Conservation (phyloP, 169 alveolate species). For the Plasmodium ovale region DNA sequence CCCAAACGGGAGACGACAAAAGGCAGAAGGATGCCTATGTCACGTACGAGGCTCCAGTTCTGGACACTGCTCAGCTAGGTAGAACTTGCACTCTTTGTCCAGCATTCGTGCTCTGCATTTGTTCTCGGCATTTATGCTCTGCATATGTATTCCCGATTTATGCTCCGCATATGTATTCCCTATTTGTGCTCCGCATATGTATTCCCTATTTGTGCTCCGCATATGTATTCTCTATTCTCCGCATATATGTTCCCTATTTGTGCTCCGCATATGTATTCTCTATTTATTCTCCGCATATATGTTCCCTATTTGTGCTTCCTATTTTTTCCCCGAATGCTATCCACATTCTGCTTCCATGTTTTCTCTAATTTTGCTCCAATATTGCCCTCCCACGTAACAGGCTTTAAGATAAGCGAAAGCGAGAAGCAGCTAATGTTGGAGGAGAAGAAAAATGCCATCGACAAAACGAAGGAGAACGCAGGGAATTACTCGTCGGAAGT, state of each 20-base stretch:
- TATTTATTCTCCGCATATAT: too few species aligned
- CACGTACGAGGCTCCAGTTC: constrained; percentile 77
- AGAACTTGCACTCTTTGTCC: background rate
- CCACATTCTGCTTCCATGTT: constrained; percentile 11
- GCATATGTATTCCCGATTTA: too few species aligned
- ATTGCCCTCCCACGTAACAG: constrained; percentile 81
- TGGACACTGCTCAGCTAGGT: constrained; percentile 82
- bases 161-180: too few species aligned
- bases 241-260: too few species aligned
- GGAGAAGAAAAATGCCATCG: constrained; percentile 47
- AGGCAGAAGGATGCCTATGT: constrained; percentile 71
- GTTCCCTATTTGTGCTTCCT: too few species aligned
- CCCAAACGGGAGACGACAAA: constrained; percentile 13
- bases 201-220: too few species aligned
- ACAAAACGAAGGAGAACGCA: constrained; percentile 23
- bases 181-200: too few species aligned
- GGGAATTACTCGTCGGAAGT: constrained; percentile 77
- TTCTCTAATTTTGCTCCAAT: constrained; percentile 59
- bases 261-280: too few species aligned
- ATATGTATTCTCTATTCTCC: too few species aligned
- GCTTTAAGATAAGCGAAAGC: constrained; percentile 68
- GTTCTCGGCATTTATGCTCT: background rate
- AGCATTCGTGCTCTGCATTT: too few species aligned
- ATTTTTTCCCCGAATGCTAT: background rate
- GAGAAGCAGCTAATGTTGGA: constrained; percentile 56